These are phyloP conservation scores for Brassica cretica DNA, from an alignment of 345 rosid species.

Conservation along the genomic window DNA sequence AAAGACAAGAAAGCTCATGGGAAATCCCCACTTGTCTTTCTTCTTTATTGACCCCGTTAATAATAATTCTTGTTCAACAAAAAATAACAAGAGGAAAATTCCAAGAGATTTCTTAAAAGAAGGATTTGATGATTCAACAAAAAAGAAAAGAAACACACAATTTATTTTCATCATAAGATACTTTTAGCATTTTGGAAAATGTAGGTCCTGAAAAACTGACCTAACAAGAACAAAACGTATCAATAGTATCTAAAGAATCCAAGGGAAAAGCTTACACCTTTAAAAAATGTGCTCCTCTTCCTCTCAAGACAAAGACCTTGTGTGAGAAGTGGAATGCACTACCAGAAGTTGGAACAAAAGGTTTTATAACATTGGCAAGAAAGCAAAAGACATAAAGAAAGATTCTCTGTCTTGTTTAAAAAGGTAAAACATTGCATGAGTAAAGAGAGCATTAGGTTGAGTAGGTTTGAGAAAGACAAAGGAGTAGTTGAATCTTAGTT, in stretches of 20 bases:
- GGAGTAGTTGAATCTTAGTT: slow-evolving; percentile 23
- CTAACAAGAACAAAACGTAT: slow-evolving; percentile 24
- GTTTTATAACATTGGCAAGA: slow-evolving; percentile 17
- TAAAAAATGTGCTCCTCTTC: slow-evolving; percentile 10
- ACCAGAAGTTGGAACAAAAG: slow-evolving; percentile 19
- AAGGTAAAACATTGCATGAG: slow-evolving; percentile 23
- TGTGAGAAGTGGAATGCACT: slow-evolving; percentile 34
- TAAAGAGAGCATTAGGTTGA: slow-evolving; percentile 27
- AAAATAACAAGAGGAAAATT: slow-evolving; percentile 20
- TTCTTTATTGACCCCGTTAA: slow-evolving; percentile 31
- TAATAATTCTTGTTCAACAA: slow-evolving; percentile 14
- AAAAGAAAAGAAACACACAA: slow-evolving; percentile 8
- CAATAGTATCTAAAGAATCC: slow-evolving; percentile 30
- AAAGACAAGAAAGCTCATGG: slow-evolving; percentile 40
- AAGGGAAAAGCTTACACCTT: neutral
- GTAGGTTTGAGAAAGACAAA: slow-evolving; percentile 31
- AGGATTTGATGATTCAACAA: slow-evolving; percentile 7
- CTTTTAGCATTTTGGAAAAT: slow-evolving; percentile 22
- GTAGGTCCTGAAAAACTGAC: slow-evolving; percentile 38
- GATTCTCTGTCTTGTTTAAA: slow-evolving; percentile 28
- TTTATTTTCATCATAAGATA: slow-evolving; percentile 8
- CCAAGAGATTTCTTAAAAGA: slow-evolving; percentile 33
- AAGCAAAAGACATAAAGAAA: slow-evolving; percentile 31
- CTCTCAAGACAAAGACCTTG: slow-evolving; percentile 20
- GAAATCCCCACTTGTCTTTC: slow-evolving; percentile 33